Evolutionary conservation across 2,329 filamentous ascomycete genomes (phyloP).

Genomic region (Verticillium longisporum): DNA sequence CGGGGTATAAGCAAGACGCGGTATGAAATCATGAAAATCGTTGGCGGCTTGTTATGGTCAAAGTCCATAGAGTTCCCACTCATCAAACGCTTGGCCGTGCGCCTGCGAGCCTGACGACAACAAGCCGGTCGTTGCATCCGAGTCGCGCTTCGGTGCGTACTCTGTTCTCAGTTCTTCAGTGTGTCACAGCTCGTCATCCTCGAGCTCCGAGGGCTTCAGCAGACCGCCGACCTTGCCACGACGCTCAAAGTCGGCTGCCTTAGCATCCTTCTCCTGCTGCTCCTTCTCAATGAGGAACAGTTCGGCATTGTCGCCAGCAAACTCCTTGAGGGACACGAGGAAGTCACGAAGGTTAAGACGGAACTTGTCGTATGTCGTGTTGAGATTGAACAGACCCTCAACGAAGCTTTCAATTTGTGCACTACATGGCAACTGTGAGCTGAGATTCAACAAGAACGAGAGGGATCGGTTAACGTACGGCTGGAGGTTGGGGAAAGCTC

Average conservation of each 20-base stretch:
- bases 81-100: background rate
- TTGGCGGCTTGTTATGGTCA: background rate
- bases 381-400: slow-evolving; percentile 79
- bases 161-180: slow-evolving; percentile 1
- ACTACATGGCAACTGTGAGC: slow-evolving; percentile 43
- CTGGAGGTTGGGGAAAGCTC: slow-evolving; percentile 89
- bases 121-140: background rate
- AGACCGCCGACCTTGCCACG: slow-evolving; percentile 92
- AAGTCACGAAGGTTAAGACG: slow-evolving; percentile 95
- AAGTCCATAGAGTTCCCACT: slow-evolving; percentile 1
- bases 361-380: slow-evolving; percentile 88
- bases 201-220: slow-evolving; percentile 94
- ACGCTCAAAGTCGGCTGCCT: slow-evolving; percentile 83
- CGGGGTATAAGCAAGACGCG: background rate
- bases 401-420: slow-evolving; percentile 87
- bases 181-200: slow-evolving; percentile 70
- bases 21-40: background rate
- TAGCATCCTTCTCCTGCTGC: slow-evolving; percentile 77
- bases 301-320: slow-evolving; percentile 90
- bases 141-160: background rate
- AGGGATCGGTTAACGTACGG: slow-evolving; percentile 50
- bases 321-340: slow-evolving; percentile 94
- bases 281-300: slow-evolving; percentile 93
- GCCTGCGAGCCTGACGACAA: background rate
- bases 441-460: slow-evolving; percentile 1